phyloP scores from a whole-genome alignment of 148 eudicot species.

The Rhododendron henanense region DNA sequence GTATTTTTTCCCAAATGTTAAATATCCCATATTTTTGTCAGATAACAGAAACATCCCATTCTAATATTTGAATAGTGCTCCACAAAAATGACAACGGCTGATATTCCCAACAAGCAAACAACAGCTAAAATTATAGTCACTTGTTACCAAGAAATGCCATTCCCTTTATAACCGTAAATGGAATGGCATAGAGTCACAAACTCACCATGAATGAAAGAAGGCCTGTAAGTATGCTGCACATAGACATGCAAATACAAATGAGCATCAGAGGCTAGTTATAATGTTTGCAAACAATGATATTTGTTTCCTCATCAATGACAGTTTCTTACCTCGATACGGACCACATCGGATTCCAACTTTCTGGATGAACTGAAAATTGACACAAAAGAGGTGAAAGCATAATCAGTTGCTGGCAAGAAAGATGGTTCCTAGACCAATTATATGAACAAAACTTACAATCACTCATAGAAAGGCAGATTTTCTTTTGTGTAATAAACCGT shows the following conservation, averaged over 20 bases:
- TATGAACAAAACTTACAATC: conserved; percentile 61
- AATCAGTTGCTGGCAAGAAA: not conserved
- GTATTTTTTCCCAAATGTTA: not conserved
- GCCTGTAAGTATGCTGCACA: conserved; percentile 90
- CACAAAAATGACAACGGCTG: not conserved
- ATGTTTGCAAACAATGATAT: not conserved
- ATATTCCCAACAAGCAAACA: not conserved
- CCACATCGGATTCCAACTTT: conserved; percentile 99
- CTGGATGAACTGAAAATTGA: conserved; percentile 76
- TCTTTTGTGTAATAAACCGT: conserved; percentile 83
- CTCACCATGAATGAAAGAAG: conserved; percentile 98
- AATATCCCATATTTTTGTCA: not conserved
- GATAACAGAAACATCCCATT: not conserved
- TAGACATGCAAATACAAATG: conserved; percentile 23
- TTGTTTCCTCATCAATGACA: conserved; percentile 7
- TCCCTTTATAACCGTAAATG: not conserved
- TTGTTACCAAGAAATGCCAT: not conserved
- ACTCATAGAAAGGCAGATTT: conserved; percentile 92
- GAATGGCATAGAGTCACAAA: conserved; percentile 9
- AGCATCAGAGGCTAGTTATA: conserved; percentile 18
- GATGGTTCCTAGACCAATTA: not conserved
- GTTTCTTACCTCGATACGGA: conserved; percentile 81
- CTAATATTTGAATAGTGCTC: not conserved
- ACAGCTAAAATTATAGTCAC: not conserved
- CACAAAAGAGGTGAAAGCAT: conserved; percentile 12